Base-by-base conservation (phyloP, 371 early-diverging fungal species). In the Mucor circinelloides region DNA sequence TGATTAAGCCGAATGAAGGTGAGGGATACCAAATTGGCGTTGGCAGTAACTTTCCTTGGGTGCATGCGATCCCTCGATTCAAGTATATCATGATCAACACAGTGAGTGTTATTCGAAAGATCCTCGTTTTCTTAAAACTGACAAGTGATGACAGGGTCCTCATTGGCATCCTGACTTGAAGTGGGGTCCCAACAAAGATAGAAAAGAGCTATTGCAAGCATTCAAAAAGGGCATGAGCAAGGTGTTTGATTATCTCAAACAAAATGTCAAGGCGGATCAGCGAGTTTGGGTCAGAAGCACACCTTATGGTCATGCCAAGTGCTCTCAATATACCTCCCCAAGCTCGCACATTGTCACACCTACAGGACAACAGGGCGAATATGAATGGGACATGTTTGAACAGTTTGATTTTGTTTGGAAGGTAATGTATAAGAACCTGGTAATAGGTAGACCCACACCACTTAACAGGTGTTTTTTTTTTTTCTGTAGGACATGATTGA, bases 361-460 rank as follows among this genome's bases (percentile, higher is more conserved):
- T 2, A 70, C 68, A 17, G 72, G 74, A 0, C 23, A 66, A 54
- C 44, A 63, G 28, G 72, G 72, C 3, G 77, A 77, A 59, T 78
- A 78, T 28, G 78, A 81, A 61, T 81, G 81, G 81, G 75, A 81
- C 38, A 72, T 81, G 70, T 71, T 81, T 38, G 70, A 70, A 32
- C 56, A 60, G 13, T 78, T 76, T 67, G 75, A 76, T 60, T 31
- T 55, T 25, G 65, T 73, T n/a, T 75, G 73, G 75, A 74, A 73
- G 66, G 75, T 77, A 64, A 30, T 25, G 15, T 28, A 13, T 5
- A 40, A 70, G n/a, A 8, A 46, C 19, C 10, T 21, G 3, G 21
- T 46, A n/a, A 1, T 10, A 1, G 5, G 40, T 3, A 15, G 40
- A 40, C 17, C 40, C 17, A 17, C 10, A 17, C 17, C 17, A 40